Evolutionary conservation across 2,329 filamentous ascomycete species (phyloP).

Genomic region (Cladosporium oxysporum): DNA sequence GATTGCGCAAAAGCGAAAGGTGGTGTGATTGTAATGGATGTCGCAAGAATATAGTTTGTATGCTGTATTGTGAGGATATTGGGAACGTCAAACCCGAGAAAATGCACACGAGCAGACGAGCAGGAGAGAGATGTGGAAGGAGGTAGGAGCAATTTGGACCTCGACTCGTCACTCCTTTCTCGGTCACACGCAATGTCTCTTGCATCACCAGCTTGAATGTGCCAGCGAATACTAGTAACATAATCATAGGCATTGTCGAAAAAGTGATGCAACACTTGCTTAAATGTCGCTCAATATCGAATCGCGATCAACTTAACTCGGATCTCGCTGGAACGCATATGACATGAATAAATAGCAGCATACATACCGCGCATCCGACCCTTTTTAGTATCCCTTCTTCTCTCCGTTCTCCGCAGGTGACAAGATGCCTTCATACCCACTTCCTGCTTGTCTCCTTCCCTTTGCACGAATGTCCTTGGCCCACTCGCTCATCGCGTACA

Average conservation of each 20-base stretch:
- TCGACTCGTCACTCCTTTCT: background rate
- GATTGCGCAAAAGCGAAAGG: background rate
- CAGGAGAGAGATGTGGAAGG: background rate
- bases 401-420: slow-evolving; percentile 27
- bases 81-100: background rate
- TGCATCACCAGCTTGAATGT: background rate
- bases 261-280: background rate
- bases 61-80: background rate
- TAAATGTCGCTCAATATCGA: background rate
- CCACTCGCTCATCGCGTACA: slow-evolving; percentile 84
- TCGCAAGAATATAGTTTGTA: background rate
- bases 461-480: slow-evolving; percentile 45
- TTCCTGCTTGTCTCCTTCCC: slow-evolving; percentile 10
- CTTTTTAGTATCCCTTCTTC: slow-evolving; percentile 21
- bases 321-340: slow-evolving; percentile 1
- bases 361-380: slow-evolving; percentile 8
- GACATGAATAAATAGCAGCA: slow-evolving; percentile 9
- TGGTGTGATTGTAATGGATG: background rate
- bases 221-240: background rate
- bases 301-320: background rate
- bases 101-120: background rate
- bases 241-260: background rate
- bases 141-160: background rate
- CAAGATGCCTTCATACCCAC: slow-evolving; percentile 16
- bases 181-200: background rate